Evolutionary conservation across 345 rosid genomes (phyloP).

Genomic region (Linum lewisii): DNA sequence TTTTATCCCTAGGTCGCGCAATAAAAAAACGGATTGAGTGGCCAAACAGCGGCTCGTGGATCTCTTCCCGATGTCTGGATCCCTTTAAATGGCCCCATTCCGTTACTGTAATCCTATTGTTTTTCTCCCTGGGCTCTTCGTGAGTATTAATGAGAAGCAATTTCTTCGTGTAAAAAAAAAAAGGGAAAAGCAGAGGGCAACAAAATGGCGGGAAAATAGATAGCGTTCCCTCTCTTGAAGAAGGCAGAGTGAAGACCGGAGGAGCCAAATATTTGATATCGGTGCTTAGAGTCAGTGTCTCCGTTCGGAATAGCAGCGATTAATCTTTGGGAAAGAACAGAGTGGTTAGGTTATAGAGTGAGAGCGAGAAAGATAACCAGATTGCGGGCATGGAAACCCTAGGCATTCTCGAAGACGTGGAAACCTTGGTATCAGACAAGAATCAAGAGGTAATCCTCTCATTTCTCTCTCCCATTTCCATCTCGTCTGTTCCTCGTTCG

Average conservation of each 20-base stretch:
- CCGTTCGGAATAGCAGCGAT: not conserved
- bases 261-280: not conserved
- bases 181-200: too few species aligned
- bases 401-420: slow-evolving; percentile 53
- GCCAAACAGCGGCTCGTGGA: too few species aligned
- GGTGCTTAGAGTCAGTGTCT: not conserved
- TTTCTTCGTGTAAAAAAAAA: too few species aligned
- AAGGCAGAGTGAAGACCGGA: not conserved
- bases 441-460: slow-evolving; percentile 55
- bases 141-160: too few species aligned
- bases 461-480: not conserved
- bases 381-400: slow-evolving; percentile 60
- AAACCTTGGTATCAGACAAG: slow-evolving; percentile 65
- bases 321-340: not conserved
- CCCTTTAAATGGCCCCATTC: too few species aligned
- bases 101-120: too few species aligned
- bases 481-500: not conserved
- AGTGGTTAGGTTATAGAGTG: not conserved
- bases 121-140: too few species aligned
- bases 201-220: not conserved
- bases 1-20: too few species aligned
- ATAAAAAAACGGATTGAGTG: too few species aligned
- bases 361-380: not conserved
- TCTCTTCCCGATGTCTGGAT: too few species aligned
- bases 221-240: not conserved